Base-by-base conservation (phyloP, 2,329 filamentous ascomycete genomes). In the Phyllosticta citrichinensis region DNA sequence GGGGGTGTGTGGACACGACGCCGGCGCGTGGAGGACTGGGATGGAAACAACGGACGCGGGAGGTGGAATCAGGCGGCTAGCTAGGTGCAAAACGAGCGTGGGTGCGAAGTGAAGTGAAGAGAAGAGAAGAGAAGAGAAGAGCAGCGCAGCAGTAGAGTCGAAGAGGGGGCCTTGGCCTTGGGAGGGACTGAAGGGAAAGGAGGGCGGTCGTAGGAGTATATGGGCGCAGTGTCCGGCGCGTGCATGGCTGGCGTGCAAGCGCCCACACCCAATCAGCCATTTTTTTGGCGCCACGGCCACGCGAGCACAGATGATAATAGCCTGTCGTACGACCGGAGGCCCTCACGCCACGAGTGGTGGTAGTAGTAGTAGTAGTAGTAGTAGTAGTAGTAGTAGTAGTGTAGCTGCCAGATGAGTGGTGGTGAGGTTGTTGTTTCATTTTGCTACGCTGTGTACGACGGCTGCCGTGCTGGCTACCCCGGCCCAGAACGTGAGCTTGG, bases 331-430 rank as follows among this genome's bases (percentile, higher is more conserved):
- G 33, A 60, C 52, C 40, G 22, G 24, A 33, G 50, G 52, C 25
- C 6, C 57, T 55, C 57, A 55, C 57, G 57, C 52, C 52, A 60
- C 55, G 57, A 40, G 52, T n/a, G n/a, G n/a, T n/a, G n/a, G n/a
- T n/a, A n/a, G n/a, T n/a, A n/a, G n/a, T n/a, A n/a, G n/a, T n/a
- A n/a, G n/a, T n/a, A n/a, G n/a, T n/a, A n/a, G n/a, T n/a, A n/a
- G n/a, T n/a, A n/a, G n/a, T n/a, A n/a, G n/a, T n/a, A n/a, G n/a
- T n/a, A n/a, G n/a, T n/a, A n/a, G n/a, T n/a, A n/a, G n/a, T 3
- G 24, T 60, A 55, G 30, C 55, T 14, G 33, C 19, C 9, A 5
- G 55, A 9, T 40, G 35, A 24, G 19, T 14, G n/a, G 27, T 20
- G 54, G 22, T 33, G 17, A 19, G 35, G 12, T 40, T 47, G 40